A percentile compares a stretch with the other conserved stretches of the same genome.
These are phyloP conservation scores for Parietaria judaica DNA, from an alignment of 306 rosid species.

Conservation along the genomic window DNA sequence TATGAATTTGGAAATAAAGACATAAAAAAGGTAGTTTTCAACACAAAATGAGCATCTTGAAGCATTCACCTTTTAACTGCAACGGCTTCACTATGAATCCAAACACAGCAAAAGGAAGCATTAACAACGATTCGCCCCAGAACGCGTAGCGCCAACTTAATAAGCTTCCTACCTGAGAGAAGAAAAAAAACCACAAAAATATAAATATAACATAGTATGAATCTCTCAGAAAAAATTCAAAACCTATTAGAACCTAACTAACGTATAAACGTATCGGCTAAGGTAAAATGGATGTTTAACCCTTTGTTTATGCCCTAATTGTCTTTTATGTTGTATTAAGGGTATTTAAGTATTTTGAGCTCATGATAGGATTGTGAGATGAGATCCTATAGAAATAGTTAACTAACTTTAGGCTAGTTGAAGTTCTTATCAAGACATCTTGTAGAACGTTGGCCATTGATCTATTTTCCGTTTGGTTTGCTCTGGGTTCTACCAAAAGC, in stretches of 20 bases:
- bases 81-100: constrained; percentile 75
- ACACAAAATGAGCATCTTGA: constrained; percentile 20
- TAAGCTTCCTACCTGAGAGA: constrained; percentile 59
- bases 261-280: too few species aligned
- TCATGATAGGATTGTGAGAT: too few species aligned
- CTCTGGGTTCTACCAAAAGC: too few species aligned
- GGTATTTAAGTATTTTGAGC: too few species aligned
- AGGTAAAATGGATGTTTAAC: too few species aligned
- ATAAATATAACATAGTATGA: neutral
- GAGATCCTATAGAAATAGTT: too few species aligned
- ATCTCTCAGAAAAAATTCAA: neutral
- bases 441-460: too few species aligned
- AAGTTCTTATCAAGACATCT: too few species aligned
- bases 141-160: constrained; percentile 81
- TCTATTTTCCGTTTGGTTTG: too few species aligned
- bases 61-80: constrained; percentile 56
- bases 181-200: constrained; percentile 8
- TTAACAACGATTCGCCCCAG: constrained; percentile 70
- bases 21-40: neutral
- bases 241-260: neutral
- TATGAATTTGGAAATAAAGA: neutral
- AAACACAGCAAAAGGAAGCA: constrained; percentile 86
- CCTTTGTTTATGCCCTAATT: too few species aligned
- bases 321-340: too few species aligned
- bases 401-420: too few species aligned